Evolutionary conservation across 2,329 filamentous ascomycete species (phyloP), one percentile per base, ranked within the genome.

Genomic region (Exophiala mesophila): DNA sequence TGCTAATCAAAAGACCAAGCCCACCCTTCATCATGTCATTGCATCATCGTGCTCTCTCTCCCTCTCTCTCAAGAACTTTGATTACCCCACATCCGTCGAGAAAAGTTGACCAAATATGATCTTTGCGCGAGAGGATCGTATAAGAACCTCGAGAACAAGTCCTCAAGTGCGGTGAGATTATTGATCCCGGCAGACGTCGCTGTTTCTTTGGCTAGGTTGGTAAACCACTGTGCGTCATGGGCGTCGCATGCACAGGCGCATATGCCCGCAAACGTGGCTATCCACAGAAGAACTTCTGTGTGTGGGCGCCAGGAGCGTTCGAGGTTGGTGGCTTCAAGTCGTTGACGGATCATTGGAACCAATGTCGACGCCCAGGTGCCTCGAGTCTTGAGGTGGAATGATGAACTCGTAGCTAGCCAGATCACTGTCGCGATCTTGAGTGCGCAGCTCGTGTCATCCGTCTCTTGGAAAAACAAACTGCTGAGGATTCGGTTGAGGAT

Each of bases 401-500:
- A 33, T 7, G 39, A 16, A 26, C 23, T 26, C 6, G 45, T 20
- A 8, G 26, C 40, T 4, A 34, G 30, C 34, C 48, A 52, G 24
- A 36, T 42, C 6, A 44, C 41, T 7, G 34, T 30, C 10, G 36
- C 40, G 12, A 49, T 45, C 24, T 39, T 49, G 21, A 44, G 19
- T 23, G 34, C 33, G 28, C 46, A 39, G 20, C 23, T 18, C 21
- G 23, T 41, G 5, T 40, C 37, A 36, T 44, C 21, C 29, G 45
- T 17, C 15, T 47, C 39, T 13, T 29, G 35, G 20, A 39, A 39
- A 13, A 43, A 41, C 4, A 38, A 42, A 26, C 46, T 44, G 3
- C 46, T 47, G 19, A 52, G 50, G 15, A 52, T 31, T 15, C 37
- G 32, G 36, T 52, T 45, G 5, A 52, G 15, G 29, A 53, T 45